Base-by-base conservation (phyloP, 106 monocot genomes). In the Agapanthus africanus region DNA sequence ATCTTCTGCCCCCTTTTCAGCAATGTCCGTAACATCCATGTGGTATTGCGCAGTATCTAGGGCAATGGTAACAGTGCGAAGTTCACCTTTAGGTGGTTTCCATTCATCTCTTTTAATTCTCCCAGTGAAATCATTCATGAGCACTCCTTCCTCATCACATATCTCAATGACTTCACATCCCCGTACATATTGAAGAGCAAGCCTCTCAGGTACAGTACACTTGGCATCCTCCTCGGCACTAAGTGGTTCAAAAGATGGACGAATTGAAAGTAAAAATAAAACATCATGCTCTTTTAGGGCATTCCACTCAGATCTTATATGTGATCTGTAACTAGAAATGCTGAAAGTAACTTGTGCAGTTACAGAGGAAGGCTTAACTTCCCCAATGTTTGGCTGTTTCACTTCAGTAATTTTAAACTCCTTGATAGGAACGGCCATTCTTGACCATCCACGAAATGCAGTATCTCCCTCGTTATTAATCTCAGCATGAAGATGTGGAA, bases 81-180 rank as follows among this genome's bases (percentile, higher is more conserved):
- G 72, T 37, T 99, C 99, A 71, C 99, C 99, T 76, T 99, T 99
- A 50, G 99, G 99, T 31, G 99, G 99, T 51, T 99, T 99, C 99
- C 99, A 99, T 59, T 99, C 99, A 72, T 99, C 99, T 74, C 93
- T 85, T 81, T 99, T 99, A 16, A 99, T 85, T 65, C 85, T 77
- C 1, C 99, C 99, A 57, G 99, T 99, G 49, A 99, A 99, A 79
- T 99, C 99, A 93, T 99, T 99, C 99, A 99, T 99, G 54, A 99
- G 82, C 21, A 73, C 75, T n/a, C 99, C 93, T 70, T 93, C 99
- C 59, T 99, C 99, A 78, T 99, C 99, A 71, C 79, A 82, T 36
- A 93, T 83, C 68, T 93, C 99, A 73, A 90, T 83, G 54, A 99
- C 82, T 68, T 99, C 99, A 74, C 99, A 99, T 19, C 99, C 99